A percentile compares a stretch with the other conserved stretches of the same genome.
phyloP scores from a whole-genome alignment of 2,329 filamentous ascomycete genomes.

The Fusarium multiceps region DNA sequence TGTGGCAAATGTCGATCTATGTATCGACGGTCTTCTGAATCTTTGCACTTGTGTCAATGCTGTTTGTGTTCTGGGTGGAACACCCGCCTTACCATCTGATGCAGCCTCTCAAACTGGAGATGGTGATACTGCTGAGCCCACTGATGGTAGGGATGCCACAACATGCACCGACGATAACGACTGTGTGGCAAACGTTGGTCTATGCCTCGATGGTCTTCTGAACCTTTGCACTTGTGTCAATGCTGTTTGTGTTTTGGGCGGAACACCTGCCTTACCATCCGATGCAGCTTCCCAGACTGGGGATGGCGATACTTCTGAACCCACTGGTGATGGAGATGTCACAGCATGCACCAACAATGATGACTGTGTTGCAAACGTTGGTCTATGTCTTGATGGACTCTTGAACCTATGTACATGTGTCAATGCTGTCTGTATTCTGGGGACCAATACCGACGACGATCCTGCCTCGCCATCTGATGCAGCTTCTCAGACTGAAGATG shows the following conservation, averaged over 20 bases:
- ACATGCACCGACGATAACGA: background rate
- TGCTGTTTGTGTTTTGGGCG: background rate
- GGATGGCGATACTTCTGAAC: no score
- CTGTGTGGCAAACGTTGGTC: background rate
- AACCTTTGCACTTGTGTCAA: background rate
- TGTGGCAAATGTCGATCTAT: background rate
- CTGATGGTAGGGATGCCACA: background rate
- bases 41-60: slow-evolving; percentile 3
- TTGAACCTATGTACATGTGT: background rate
- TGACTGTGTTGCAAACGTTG: background rate
- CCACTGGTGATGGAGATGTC: background rate
- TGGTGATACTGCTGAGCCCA: background rate
- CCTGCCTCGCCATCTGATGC: background rate
- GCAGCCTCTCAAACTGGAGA: background rate
- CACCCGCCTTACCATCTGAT: background rate
- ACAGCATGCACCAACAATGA: background rate
- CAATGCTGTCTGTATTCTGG: background rate
- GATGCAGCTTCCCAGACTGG: background rate
- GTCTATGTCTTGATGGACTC: background rate
- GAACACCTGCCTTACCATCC: background rate
- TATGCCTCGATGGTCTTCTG: background rate
- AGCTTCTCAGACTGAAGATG: background rate
- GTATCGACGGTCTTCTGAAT: background rate
- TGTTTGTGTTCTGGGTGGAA: background rate
- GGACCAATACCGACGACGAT: no score